These are phyloP conservation scores for Sungouiella thailandica DNA, from an alignment of 805 yeast species.

Conservation along the genomic window DNA sequence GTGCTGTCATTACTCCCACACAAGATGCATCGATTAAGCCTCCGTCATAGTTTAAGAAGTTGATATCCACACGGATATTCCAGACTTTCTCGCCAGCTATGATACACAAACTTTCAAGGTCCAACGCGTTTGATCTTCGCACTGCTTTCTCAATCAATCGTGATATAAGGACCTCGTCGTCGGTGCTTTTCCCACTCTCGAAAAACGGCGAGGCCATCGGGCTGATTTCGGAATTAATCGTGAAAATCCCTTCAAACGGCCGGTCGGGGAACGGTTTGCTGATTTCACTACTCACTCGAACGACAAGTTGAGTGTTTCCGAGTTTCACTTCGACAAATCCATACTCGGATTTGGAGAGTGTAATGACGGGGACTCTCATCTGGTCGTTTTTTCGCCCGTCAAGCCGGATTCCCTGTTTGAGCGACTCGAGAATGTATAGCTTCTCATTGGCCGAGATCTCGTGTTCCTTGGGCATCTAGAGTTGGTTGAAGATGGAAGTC, in stretches of 20 bases:
- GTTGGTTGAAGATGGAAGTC: no score
- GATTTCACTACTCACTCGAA: conserved; percentile 70
- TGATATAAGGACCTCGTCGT: conserved; percentile 74
- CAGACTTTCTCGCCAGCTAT: conserved; percentile 89
- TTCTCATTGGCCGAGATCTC: conserved; percentile 63
- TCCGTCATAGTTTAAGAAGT: conserved; percentile 86
- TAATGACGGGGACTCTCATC: conserved; percentile 57
- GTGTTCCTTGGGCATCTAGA: no score
- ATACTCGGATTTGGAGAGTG: conserved; percentile 58
- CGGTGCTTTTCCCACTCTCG: conserved; percentile 68
- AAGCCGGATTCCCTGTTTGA: conserved; percentile 56
- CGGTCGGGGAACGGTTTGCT: conserved; percentile 81
- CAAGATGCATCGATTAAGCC: conserved; percentile 88
- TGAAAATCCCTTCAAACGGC: conserved; percentile 89
- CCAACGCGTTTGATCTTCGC: conserved; percentile 84
- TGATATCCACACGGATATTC: conserved; percentile 86
- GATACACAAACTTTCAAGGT: conserved; percentile 84
- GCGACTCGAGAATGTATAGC: conserved; percentile 55
- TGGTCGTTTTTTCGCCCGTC: conserved; percentile 67
- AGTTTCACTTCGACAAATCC: conserved; percentile 77
- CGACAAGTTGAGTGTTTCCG: conserved; percentile 70
- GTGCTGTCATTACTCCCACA: conserved; percentile 82
- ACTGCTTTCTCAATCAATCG: conserved; percentile 89
- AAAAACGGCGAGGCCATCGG: conserved; percentile 88
- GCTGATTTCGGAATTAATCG: conserved; percentile 77